Evolutionary conservation across 176 grass and related monocot genomes (phyloP), one percentile per base, ranked within the genome.

Genomic region (Paspalum vaginatum): DNA sequence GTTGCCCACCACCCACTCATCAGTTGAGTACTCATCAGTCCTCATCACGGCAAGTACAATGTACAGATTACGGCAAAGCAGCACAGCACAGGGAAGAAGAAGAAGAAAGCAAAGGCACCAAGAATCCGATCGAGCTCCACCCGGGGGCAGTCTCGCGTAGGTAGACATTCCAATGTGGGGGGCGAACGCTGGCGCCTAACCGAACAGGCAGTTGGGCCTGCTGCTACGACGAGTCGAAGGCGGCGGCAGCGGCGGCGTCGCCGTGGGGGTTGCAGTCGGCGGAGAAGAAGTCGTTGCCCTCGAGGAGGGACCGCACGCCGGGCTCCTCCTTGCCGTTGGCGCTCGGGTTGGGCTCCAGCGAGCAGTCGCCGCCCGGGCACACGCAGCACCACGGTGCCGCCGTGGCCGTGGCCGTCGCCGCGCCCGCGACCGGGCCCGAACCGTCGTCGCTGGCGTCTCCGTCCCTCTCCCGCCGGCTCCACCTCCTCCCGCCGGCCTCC

Each of bases 211-310:
- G 57, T 9, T 65, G 21, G 52, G 57, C 0, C 18, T 8, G n/a
- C 46, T 39, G 22, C 68, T 9, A 11, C 9, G 43, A 17, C 17
- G 51, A 55, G 11, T 53, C 52, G 18, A 4, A 4, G 68, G 11
- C 38, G 24, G 11, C 11, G 13, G 7, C 8, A 5, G 27, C 20
- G 46, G 22, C 46, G 24, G 6, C 44, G 53, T n/a, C 38, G 57
- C 64, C 49, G 78, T 89, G 87, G 65, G 82, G 87, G 82, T 89
- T 89, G 58, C 87, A 89, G 57, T 89, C 87, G 48, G 53, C 65
- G 65, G 87, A 64, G 87, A 81, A 89, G 78, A 85, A 85, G 57
- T 81, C 87, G 87, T 89, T 89, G 6, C 17, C 48, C 82, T 89
- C 87, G 39, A 89, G 51, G 72, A 89, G 65, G 56, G 78, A 22